phyloP scores from a whole-genome alignment of 179 eudicot genomes.

The Beta lomatogona region DNA sequence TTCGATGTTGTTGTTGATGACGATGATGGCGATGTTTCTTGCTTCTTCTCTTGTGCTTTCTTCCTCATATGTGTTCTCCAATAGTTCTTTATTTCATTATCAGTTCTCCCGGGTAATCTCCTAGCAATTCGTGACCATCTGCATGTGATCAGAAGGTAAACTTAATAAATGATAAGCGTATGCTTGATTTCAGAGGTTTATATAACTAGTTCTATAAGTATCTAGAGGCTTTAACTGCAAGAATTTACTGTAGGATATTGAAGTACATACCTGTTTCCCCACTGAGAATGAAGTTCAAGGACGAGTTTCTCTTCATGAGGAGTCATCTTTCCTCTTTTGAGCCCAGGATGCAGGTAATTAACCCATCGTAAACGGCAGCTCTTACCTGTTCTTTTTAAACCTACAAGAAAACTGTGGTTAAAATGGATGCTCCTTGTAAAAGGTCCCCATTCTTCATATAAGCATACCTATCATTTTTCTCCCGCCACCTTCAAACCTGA shows the following conservation, averaged over 20 bases:
- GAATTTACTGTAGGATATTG: constrained; percentile 5
- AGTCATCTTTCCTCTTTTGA: constrained; percentile 87
- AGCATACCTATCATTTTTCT: constrained; percentile 67
- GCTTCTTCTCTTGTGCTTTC: constrained; percentile 82
- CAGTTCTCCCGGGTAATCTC: constrained; percentile 91
- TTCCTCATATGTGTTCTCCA: constrained; percentile 98
- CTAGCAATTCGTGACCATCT: constrained; percentile 96
- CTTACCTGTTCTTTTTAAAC: constrained; percentile 85
- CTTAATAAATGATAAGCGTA: not conserved
- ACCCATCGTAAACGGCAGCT: constrained; percentile 93
- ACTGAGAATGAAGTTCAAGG: constrained; percentile 75
- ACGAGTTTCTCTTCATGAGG: constrained; percentile 80
- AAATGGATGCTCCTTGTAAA: constrained; percentile 36
- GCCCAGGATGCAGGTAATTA: constrained; percentile 85
- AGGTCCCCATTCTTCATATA: constrained; percentile 40
- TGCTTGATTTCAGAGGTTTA: not conserved
- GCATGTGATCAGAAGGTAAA: constrained; percentile 17
- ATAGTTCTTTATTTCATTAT: constrained; percentile 93
- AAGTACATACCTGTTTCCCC: constrained; percentile 81
- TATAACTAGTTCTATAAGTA: not conserved
- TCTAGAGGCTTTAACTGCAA: not conserved
- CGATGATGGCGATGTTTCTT: constrained; percentile 46
- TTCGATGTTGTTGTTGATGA: constrained; percentile 50
- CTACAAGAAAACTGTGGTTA: constrained; percentile 49
- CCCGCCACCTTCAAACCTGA: constrained; percentile 99